Percentiles rank a stretch among this genome's conserved stretches.
Conservation (phyloP, 2,329 filamentous ascomycete species). For the Leptographium radiaticola region DNA sequence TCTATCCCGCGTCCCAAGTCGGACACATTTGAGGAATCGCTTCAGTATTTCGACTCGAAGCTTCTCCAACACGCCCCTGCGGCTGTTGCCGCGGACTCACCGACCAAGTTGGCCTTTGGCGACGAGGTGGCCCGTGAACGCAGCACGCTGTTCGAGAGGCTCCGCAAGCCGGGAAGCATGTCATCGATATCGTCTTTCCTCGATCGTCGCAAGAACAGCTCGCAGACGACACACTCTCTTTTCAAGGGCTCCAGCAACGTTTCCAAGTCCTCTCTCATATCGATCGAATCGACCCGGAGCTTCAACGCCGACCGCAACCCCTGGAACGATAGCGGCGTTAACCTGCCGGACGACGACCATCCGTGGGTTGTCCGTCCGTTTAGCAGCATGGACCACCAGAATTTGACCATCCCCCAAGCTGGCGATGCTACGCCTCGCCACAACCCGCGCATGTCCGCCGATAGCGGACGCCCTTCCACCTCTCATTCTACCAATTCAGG, state of each 20-base stretch:
- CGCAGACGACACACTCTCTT: slow-evolving; percentile 67
- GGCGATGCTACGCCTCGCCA: slow-evolving; percentile 79
- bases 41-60: slow-evolving; percentile 95
- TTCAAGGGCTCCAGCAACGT: slow-evolving; percentile 88
- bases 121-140: slow-evolving; percentile 71
- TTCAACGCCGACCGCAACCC: slow-evolving; percentile 85
- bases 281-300: slow-evolving; percentile 88
- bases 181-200: slow-evolving; percentile 93
- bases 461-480: slow-evolving; percentile 85
- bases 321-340: slow-evolving; percentile 96
- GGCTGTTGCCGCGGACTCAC: slow-evolving; percentile 71
- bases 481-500: slow-evolving; percentile 92
- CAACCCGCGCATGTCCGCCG: slow-evolving; percentile 70
- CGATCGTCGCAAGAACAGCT: slow-evolving; percentile 87
- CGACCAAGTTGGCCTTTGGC: slow-evolving; percentile 71
- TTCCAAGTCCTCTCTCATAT: slow-evolving; percentile 90
- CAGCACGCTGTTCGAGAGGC: slow-evolving; percentile 76
- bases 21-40: slow-evolving; percentile 93
- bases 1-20: slow-evolving; percentile 97
- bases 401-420: slow-evolving; percentile 52
- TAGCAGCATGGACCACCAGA: slow-evolving; percentile 49
- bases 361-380: slow-evolving; percentile 50
- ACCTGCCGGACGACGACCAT: slow-evolving; percentile 78
- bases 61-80: slow-evolving; percentile 84
- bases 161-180: slow-evolving; percentile 90